Percentiles rank a stretch among this genome's conserved stretches.
These are phyloP conservation scores for Monosporozyma servazzii DNA, from an alignment of 805 yeast species.

Conservation along the genomic window DNA sequence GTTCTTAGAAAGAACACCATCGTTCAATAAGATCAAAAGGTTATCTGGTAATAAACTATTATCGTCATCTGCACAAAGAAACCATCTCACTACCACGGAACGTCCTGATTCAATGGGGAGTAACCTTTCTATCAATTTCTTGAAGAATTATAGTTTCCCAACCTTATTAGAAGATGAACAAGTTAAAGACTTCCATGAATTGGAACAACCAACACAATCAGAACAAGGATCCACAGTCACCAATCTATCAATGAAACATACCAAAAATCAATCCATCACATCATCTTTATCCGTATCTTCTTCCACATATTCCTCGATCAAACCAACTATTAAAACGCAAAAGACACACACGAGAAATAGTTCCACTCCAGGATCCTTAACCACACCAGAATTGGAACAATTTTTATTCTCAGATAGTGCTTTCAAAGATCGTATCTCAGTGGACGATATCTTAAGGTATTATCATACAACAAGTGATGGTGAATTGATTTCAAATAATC, in stretches of 20 bases:
- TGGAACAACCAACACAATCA: neutral
- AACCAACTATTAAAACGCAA: neutral
- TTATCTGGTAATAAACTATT: neutral
- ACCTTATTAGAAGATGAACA: constrained; percentile 21
- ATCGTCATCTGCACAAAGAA: neutral
- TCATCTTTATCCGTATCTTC: neutral
- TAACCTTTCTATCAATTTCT: constrained; percentile 17
- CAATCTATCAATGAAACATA: neutral
- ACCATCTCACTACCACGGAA: constrained; percentile 1
- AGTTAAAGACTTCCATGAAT: constrained; percentile 4
- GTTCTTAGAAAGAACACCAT: constrained; percentile 9
- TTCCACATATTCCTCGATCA: neutral
- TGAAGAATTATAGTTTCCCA: constrained; percentile 23
- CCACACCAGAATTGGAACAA: constrained; percentile 20
- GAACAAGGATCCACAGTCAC: neutral
- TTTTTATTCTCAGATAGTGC: constrained; percentile 12
- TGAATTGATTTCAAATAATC: constrained; percentile 4
- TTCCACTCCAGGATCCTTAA: constrained; percentile 1
- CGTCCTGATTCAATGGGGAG: constrained; percentile 13
- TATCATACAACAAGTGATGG: constrained; percentile 21
- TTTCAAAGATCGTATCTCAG: constrained; percentile 14
- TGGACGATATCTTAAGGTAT: constrained; percentile 26
- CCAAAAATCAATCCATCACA: neutral
- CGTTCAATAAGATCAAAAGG: constrained; percentile 1
- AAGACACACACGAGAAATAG: neutral